A percentile compares a stretch with the other conserved stretches of the same genome.
These are phyloP conservation scores for Stagonosporopsis rhizophila DNA, from an alignment of 2,329 filamentous ascomycete genomes.

Conservation along the genomic window DNA sequence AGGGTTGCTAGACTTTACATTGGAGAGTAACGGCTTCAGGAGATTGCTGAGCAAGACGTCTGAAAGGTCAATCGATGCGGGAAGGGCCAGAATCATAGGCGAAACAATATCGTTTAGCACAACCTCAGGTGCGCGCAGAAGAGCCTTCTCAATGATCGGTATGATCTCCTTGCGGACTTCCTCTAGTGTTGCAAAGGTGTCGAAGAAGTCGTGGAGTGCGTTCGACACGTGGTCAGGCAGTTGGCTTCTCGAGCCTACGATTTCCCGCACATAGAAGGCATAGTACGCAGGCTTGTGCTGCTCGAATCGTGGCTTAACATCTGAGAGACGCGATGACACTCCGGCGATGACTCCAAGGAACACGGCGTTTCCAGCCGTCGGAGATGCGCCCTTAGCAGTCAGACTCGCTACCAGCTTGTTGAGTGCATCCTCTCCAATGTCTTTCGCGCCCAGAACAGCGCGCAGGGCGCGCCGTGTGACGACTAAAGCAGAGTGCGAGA, in stretches of 20 bases:
- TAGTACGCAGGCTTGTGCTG: constrained; percentile 75
- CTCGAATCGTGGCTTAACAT: constrained; percentile 68
- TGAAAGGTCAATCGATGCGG: constrained; percentile 77
- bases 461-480: constrained; percentile 82
- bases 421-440: constrained; percentile 67
- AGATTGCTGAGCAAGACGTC: constrained; percentile 73
- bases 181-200: constrained; percentile 72
- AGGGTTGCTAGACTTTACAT: constrained; percentile 87
- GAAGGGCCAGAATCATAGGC: constrained; percentile 74
- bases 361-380: constrained; percentile 73
- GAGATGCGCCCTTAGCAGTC: constrained; percentile 69
- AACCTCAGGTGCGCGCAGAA: constrained; percentile 89
- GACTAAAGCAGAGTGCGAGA: constrained; percentile 76
- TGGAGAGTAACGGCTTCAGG: constrained; percentile 86
- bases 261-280: constrained; percentile 83
- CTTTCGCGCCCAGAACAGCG: constrained; percentile 69
- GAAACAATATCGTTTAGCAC: constrained; percentile 80
- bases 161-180: constrained; percentile 79
- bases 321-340: constrained; percentile 76
- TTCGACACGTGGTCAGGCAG: constrained; percentile 75
- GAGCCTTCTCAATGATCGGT: constrained; percentile 84
- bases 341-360: constrained; percentile 87
- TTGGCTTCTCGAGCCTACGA: constrained; percentile 77
- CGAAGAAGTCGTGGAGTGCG: constrained; percentile 83
- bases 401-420: constrained; percentile 70